Base-by-base conservation (phyloP, 805 yeast genomes). In the Cyberlindnera nakhonratchasimensis region DNA sequence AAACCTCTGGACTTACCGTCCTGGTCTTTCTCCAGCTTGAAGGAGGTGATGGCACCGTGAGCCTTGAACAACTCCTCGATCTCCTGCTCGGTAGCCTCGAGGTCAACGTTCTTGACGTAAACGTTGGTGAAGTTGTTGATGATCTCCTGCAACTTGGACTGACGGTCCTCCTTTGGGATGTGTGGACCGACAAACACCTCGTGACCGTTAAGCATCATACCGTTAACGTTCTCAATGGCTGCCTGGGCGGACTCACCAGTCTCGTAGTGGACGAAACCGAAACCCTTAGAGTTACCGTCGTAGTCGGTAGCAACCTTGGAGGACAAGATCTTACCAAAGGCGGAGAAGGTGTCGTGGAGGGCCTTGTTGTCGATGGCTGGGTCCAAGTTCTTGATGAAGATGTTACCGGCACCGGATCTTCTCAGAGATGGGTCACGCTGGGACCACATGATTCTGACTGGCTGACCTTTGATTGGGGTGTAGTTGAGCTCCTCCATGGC, bases 381-480 rank as follows among this genome's bases (percentile, higher is more conserved):
- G 70, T 91, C 96, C 72, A 93, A 81, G 80, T 93, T 93, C 82
- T 93, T 93, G 75, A 93, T 91, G 80, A 85, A 93, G 55, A 93
- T 82, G 79, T 93, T 93, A 63, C 96, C 97, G 52, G 87, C 84
- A 68, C 97, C 97, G 64, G 82, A 82, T 77, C 83, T 87, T 79
- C 99, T 86, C 61, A 82, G 69, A 50, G 96, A 78, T 53, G 99
- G 98, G 68, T 93, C 98, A 74, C 98, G 88, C 77, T 93, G 98
- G 56, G 97, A 89, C 97, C 98, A 89, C 98, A 93, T 93, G 75
- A 93, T 91, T 72, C 99, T 88, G 74, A 97, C 89, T 61, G 96
- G 89, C 63, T 84, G 87, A 63, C 96, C 97, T 70, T 90, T 90
- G 72, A 93, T 82, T 61, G 80, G 80, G 46, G 89, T 71, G 77